phyloP scores from a whole-genome alignment of 1,284 basidiomycete genomes.

The Melampsora occidentalis region DNA sequence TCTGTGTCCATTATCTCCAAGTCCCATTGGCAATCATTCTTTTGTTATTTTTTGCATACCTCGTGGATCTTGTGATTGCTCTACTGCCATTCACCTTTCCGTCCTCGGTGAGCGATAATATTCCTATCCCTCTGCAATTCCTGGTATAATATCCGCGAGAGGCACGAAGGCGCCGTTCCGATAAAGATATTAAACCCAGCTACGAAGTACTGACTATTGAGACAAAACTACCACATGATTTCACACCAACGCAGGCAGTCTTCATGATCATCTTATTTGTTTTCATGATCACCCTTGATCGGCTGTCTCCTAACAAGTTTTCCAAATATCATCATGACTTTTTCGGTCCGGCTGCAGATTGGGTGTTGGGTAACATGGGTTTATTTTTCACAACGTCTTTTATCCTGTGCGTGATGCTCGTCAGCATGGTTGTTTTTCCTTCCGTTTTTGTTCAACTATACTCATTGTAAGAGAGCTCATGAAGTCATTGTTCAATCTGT shows the following conservation, averaged over 20 bases:
- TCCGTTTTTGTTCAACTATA: too few species aligned
- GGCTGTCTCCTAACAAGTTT: neutral
- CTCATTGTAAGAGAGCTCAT: too few species aligned
- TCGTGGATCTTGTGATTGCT: conserved; percentile 30
- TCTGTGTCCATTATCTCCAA: conserved; percentile 20
- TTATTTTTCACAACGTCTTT: conserved; percentile 43
- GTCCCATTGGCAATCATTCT: conserved; percentile 20
- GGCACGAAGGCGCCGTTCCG: too few species aligned
- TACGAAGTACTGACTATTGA: too few species aligned
- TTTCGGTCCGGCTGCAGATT: conserved; percentile 33
- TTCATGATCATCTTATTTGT: neutral
- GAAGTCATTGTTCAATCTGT: too few species aligned
- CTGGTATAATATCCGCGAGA: neutral
- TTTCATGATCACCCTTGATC: neutral
- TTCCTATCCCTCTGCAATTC: neutral
- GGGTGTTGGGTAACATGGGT: conserved; percentile 39
- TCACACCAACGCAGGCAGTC: neutral
- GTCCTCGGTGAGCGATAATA: neutral
- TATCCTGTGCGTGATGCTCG: conserved; percentile 25
- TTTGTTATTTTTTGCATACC: conserved; percentile 24
- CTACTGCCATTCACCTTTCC: conserved; percentile 41
- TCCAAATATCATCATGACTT: neutral
- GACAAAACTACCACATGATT: too few species aligned
- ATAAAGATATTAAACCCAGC: too few species aligned
- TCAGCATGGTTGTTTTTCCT: too few species aligned